A percentile compares a stretch with the other conserved stretches of the same genome.
phyloP scores from a whole-genome alignment of 1,139 yeast genomes.

The Barnettozyma hawaiiensis region DNA sequence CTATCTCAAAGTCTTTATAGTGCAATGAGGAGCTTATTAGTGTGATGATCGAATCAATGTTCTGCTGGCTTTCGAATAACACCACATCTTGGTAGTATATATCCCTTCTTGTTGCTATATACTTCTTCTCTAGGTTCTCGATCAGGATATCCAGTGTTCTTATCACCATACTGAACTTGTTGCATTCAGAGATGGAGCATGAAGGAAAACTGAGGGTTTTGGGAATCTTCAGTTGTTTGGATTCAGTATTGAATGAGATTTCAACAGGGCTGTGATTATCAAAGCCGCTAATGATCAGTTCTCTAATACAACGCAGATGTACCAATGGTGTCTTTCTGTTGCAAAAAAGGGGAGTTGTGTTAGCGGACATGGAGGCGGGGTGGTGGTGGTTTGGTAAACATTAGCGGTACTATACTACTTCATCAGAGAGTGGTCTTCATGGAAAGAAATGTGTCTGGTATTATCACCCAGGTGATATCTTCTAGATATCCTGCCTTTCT shows the following conservation, averaged over 20 bases:
- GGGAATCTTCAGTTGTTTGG: background rate
- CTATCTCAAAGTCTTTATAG: slow-evolving; percentile 33
- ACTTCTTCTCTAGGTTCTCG: slow-evolving; percentile 22
- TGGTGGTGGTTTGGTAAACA: too few relatives aligned
- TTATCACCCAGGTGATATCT: background rate
- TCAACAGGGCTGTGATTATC: slow-evolving; percentile 7
- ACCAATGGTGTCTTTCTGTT: background rate
- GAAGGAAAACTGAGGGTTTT: slow-evolving; percentile 15
- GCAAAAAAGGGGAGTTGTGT: background rate
- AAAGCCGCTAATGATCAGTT: slow-evolving; percentile 14
- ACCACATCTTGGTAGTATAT: slow-evolving; percentile 59
- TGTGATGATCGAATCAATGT: slow-evolving; percentile 40
- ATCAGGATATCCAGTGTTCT: slow-evolving; percentile 14
- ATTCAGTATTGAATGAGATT: slow-evolving; percentile 7
- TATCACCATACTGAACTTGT: slow-evolving; percentile 11
- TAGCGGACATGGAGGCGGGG: too few relatives aligned
- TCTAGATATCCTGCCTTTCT: background rate
- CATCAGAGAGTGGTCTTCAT: background rate
- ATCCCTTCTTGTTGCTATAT: slow-evolving; percentile 51
- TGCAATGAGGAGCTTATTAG: slow-evolving; percentile 25
- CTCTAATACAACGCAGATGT: slow-evolving; percentile 2
- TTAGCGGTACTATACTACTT: background rate
- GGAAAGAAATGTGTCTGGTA: background rate
- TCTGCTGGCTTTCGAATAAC: slow-evolving; percentile 44
- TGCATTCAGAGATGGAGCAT: slow-evolving; percentile 5